phyloP scores from a whole-genome alignment of 176 grass and related monocot species.

The Musa schizocarpa region DNA sequence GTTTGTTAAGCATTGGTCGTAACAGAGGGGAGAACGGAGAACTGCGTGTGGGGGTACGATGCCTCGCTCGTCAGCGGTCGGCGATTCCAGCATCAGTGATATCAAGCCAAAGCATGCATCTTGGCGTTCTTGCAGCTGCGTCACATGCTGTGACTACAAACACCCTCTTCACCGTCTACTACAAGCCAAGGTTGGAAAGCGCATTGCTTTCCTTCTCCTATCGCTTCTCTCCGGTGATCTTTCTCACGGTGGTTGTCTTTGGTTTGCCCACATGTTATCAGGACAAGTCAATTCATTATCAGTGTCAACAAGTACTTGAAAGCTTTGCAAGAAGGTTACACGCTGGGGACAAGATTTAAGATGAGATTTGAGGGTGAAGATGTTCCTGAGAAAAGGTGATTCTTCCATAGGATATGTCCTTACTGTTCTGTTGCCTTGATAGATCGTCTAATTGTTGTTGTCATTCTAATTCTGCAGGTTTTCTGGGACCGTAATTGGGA shows the following conservation, averaged over 20 bases:
- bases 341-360: conserved; percentile 35
- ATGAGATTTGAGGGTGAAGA: conserved; percentile 58
- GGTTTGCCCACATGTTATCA: conserved; percentile 22
- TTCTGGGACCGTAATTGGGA: conserved; percentile 66
- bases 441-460: not conserved
- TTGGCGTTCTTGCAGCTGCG: conserved; percentile 86
- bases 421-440: too few relatives aligned
- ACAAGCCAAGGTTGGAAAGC: conserved; percentile 71
- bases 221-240: not conserved
- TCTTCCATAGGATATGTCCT: too few relatives aligned
- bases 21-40: conserved; percentile 67
- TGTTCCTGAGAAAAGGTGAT: conserved; percentile 45
- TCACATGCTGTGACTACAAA: conserved; percentile 72
- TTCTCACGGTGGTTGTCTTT: conserved; percentile 2
- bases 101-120: conserved; percentile 96
- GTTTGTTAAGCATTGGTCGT: too few relatives aligned
- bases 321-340: conserved; percentile 28
- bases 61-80: conserved; percentile 53
- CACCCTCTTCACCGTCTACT: conserved; percentile 72
- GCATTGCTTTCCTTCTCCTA: not conserved
- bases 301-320: conserved; percentile 43
- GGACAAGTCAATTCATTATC: conserved; percentile 63
- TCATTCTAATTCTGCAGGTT: conserved; percentile 38
- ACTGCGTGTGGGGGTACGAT: conserved; percentile 68
- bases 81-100: conserved; percentile 87